Base-by-base conservation (phyloP, 2,329 filamentous ascomycete genomes). In the Talaromyces sp. region DNA sequence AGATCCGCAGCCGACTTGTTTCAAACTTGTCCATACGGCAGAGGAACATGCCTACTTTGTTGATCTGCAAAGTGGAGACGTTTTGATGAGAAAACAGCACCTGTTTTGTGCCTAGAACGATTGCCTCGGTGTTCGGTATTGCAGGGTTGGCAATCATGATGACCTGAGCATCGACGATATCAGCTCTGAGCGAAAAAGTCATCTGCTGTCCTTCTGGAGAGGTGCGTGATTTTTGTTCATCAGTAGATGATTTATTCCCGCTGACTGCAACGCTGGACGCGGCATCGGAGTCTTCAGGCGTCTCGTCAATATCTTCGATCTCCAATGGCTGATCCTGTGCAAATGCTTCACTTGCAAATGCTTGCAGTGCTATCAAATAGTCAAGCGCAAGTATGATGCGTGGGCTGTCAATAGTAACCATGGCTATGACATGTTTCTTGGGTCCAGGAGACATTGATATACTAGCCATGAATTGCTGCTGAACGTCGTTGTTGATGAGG, bases 1-100 rank as follows among this genome's bases (percentile, higher is more conserved):
- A 86, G 67, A 99, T 97, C 19, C 95, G 89, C 56, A 99, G 84
- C 43, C 92, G 88, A 47, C 90, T 93, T 3, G 91, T 93, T 70
- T 99, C 94, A 71, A 98, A 98, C 68, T 89, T 91, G 77, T 99
- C 96, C 95, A 99, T 99, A 13, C 95, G 91, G 75, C 96, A 99
- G 36, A 99, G 79, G 76, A 97, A 99, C 95, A 99, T 99, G 71
- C 95, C 95, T 62, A 98, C 87, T 73, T 98, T 89, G 7, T 92
- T 93, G 2, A 99, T 88, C 74, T 99, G 94, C 74, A 99, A 85
- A 0, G 95, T 97, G 70, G 96, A 85, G 8, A 94, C 92, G 80
- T 98, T 92, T 76, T 99, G 96, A 72, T 96, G 91, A 1, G 94
- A 96, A 11, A 98, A 84, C 1, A 98, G 84, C 13, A 98, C 88